These are phyloP conservation scores for Boletus albobrunnescens DNA, from an alignment of 1,284 basidiomycete genomes.

Conservation along the genomic window DNA sequence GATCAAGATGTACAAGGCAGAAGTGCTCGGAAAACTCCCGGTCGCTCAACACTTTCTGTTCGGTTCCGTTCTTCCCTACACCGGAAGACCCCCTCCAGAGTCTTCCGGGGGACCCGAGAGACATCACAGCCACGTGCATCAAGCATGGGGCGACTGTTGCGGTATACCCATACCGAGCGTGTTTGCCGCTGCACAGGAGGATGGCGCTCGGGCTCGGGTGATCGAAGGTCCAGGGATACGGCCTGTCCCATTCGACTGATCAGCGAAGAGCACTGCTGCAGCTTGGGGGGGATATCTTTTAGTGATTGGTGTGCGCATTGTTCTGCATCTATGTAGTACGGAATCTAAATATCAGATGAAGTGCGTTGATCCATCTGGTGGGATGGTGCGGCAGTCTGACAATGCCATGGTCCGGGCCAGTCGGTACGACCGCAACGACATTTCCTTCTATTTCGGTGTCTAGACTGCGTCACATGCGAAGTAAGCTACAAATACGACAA, in stretches of 20 bases:
- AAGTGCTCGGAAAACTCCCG: conserved; percentile 93
- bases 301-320: background rate
- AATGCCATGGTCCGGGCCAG: too few relatives aligned
- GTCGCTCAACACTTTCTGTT: conserved; percentile 97
- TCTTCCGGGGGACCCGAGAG: conserved; percentile 38
- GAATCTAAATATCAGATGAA: too few relatives aligned
- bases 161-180: conserved; percentile 84
- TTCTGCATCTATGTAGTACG: background rate
- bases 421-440: too few relatives aligned
- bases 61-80: conserved; percentile 78
- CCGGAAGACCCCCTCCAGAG: conserved; percentile 49
- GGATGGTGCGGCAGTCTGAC: too few relatives aligned
- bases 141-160: conserved; percentile 91
- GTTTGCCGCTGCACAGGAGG: conserved; percentile 60
- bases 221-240: conserved; percentile 62
- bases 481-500: too few relatives aligned
- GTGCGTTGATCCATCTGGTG: too few relatives aligned
- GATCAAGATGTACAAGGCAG: conserved; percentile 97
- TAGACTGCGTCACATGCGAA: too few relatives aligned
- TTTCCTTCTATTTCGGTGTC: too few relatives aligned
- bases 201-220: conserved; percentile 34
- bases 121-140: conserved; percentile 48
- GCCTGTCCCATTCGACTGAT: conserved; percentile 80
- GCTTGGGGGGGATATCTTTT: background rate
- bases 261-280: background rate